phyloP scores from a whole-genome alignment of 148 eudicot genomes.

The Rhododendron ferrugineum region DNA sequence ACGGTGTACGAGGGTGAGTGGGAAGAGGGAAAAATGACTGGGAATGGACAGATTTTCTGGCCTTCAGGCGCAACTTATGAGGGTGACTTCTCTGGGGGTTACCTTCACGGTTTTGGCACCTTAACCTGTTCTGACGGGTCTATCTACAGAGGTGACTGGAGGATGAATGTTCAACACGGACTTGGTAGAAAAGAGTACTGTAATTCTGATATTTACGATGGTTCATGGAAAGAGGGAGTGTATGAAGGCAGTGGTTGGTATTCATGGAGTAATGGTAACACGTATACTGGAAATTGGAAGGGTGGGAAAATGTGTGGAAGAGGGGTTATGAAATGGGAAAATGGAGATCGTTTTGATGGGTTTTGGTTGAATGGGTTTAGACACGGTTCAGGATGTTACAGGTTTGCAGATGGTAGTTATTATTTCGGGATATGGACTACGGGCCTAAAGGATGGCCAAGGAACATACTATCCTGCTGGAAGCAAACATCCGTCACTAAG shows the following conservation, averaged over 20 bases:
- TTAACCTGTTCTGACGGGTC: slow-evolving; percentile 48
- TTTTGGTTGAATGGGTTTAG: slow-evolving; percentile 77
- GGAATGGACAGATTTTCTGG: slow-evolving; percentile 71
- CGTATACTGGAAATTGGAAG: slow-evolving; percentile 83
- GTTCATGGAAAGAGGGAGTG: slow-evolving; percentile 88
- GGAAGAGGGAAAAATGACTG: slow-evolving; percentile 87
- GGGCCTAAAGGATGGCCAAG: slow-evolving; percentile 87
- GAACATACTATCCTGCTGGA: slow-evolving; percentile 82
- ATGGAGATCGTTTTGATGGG: slow-evolving; percentile 93
- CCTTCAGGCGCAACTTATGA: slow-evolving; percentile 60
- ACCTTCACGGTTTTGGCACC: slow-evolving; percentile 84
- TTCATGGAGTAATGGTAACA: slow-evolving; percentile 64
- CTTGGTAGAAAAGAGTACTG: slow-evolving; percentile 69
- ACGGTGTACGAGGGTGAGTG: slow-evolving; percentile 78
- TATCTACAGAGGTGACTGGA: slow-evolving; percentile 67
- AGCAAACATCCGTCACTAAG: slow-evolving; percentile 50
- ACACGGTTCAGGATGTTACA: slow-evolving; percentile 80
- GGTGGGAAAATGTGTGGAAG: slow-evolving; percentile 74
- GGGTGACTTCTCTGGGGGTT: slow-evolving; percentile 89
- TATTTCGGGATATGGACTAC: slow-evolving; percentile 89
- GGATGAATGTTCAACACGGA: slow-evolving; percentile 80
- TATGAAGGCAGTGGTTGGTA: slow-evolving; percentile 84
- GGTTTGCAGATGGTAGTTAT: slow-evolving; percentile 69
- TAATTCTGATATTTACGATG: slow-evolving; percentile 74
- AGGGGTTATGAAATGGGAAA: slow-evolving; percentile 84